A percentile compares a stretch with the other conserved stretches of the same genome.
Conservation (phyloP, 1,139 yeast genomes). For the Meyerozyma sp. region DNA sequence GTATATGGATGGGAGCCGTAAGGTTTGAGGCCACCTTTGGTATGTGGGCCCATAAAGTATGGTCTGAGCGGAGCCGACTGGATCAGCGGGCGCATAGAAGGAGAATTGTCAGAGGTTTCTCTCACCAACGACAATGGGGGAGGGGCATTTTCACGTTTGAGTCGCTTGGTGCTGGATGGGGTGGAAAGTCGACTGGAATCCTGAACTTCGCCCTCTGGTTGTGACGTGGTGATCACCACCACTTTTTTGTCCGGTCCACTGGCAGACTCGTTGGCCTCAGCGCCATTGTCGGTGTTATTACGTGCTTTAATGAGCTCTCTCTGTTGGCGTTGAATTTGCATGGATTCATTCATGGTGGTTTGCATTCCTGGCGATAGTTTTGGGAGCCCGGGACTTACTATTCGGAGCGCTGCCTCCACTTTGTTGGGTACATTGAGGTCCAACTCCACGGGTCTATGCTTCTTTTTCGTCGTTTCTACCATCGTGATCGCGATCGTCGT, state of each 20-base stretch:
- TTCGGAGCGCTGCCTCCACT: slow-evolving; percentile 28
- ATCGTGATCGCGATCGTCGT: not conserved
- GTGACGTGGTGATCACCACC: not conserved
- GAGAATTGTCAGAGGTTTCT: slow-evolving; percentile 3
- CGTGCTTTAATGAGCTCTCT: slow-evolving; percentile 41
- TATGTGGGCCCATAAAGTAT: slow-evolving; percentile 3
- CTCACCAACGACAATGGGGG: slow-evolving; percentile 29
- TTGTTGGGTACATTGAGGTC: slow-evolving; percentile 11
- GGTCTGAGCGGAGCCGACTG: slow-evolving; percentile 42
- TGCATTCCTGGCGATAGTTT: slow-evolving; percentile 43
- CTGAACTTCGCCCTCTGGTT: slow-evolving; percentile 3
- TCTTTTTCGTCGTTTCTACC: slow-evolving; percentile 7
- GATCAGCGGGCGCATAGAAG: slow-evolving; percentile 21
- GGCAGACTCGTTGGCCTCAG: slow-evolving; percentile 6
- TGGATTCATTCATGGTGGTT: slow-evolving; percentile 40
- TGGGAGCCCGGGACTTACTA: slow-evolving; percentile 47
- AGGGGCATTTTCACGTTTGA: slow-evolving; percentile 42
- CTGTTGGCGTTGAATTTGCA: slow-evolving; percentile 45
- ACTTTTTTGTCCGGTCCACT: slow-evolving; percentile 4
- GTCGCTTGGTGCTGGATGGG: slow-evolving; percentile 27
- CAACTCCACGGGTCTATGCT: slow-evolving; percentile 18
- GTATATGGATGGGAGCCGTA: not conserved
- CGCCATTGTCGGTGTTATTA: slow-evolving; percentile 3
- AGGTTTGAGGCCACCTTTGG: not conserved
- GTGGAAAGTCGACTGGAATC: slow-evolving; percentile 17